Percentiles rank a stretch among this genome's conserved stretches.
These are phyloP conservation scores for Exophiala sp. DNA, from an alignment of 2,329 filamentous ascomycete species.

Conservation along the genomic window DNA sequence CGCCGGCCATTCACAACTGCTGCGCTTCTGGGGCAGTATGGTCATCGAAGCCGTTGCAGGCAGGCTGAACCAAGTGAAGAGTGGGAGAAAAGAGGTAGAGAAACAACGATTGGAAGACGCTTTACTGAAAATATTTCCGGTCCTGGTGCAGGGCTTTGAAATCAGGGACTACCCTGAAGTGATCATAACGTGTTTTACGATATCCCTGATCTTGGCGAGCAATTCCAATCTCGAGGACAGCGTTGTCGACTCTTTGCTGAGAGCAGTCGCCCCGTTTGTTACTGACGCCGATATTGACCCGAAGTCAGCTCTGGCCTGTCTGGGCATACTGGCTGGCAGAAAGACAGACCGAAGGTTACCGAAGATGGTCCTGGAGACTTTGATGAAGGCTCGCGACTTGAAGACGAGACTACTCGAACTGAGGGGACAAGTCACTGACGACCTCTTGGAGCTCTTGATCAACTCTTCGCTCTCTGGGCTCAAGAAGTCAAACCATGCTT, in stretches of 20 bases:
- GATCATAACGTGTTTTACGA: slow-evolving; percentile 86
- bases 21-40: slow-evolving; percentile 89
- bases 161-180: slow-evolving; percentile 74
- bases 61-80: slow-evolving; percentile 73
- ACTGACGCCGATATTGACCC: slow-evolving; percentile 62
- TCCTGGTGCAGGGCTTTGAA: slow-evolving; percentile 73
- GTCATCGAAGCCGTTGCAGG: slow-evolving; percentile 80
- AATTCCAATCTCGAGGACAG: slow-evolving; percentile 77
- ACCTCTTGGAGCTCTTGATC: slow-evolving; percentile 13
- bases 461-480: slow-evolving; percentile 12
- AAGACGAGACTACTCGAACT: slow-evolving; percentile 36
- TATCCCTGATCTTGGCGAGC: slow-evolving; percentile 77
- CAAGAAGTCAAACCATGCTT: slow-evolving; percentile 30
- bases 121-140: slow-evolving; percentile 63
- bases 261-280: slow-evolving; percentile 77
- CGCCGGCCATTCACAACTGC: slow-evolving; percentile 70
- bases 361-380: slow-evolving; percentile 61
- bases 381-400: slow-evolving; percentile 36
- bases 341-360: slow-evolving; percentile 68
- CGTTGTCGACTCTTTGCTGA: slow-evolving; percentile 83
- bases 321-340: slow-evolving; percentile 78
- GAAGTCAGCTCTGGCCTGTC: slow-evolving; percentile 69
- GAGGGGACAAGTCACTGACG: slow-evolving; percentile 18
- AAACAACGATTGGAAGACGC: slow-evolving; percentile 75
- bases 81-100: slow-evolving; percentile 72